Conservation (phyloP, 2,329 filamentous ascomycete species). For the Hymenotorrendiella dingleyae region DNA sequence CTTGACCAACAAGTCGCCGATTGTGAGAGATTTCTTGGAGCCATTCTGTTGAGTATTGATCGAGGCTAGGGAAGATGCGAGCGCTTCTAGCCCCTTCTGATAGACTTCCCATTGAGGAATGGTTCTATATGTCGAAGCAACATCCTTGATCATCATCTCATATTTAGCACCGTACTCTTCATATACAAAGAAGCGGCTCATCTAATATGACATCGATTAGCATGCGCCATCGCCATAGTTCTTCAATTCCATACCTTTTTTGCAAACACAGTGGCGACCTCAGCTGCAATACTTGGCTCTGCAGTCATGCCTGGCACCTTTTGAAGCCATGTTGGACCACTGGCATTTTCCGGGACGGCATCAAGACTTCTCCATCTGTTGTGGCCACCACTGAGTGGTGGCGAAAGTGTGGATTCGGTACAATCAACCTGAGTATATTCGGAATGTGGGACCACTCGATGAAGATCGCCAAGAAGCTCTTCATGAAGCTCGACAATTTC, state of each 20-base stretch:
- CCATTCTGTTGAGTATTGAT: slow-evolving; percentile 57
- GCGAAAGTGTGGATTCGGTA: slow-evolving; percentile 4
- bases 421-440: slow-evolving; percentile 47
- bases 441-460: slow-evolving; percentile 63
- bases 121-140: slow-evolving; percentile 61
- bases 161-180: slow-evolving; percentile 90
- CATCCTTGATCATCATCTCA: slow-evolving; percentile 74
- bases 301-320: slow-evolving; percentile 46
- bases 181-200: slow-evolving; percentile 78
- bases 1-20: slow-evolving; percentile 89
- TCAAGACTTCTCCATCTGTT: slow-evolving; percentile 41
- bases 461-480: slow-evolving; percentile 69
- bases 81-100: slow-evolving; percentile 77
- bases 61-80: slow-evolving; percentile 70
- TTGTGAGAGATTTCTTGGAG: slow-evolving; percentile 69
- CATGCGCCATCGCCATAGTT: not conserved
- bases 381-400: slow-evolving; percentile 29
- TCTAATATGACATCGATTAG: slow-evolving; percentile 40
- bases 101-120: slow-evolving; percentile 72
- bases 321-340: slow-evolving; percentile 38
- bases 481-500: slow-evolving; percentile 82
- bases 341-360: slow-evolving; percentile 30
- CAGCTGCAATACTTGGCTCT: slow-evolving; percentile 53
- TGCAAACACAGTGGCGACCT: slow-evolving; percentile 55
- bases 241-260: slow-evolving; percentile 42